Percentiles rank a stretch among this genome's conserved stretches.
Evolutionary conservation across 2,329 filamentous ascomycete species (phyloP).

Genomic region (Clarireedia sp.): DNA sequence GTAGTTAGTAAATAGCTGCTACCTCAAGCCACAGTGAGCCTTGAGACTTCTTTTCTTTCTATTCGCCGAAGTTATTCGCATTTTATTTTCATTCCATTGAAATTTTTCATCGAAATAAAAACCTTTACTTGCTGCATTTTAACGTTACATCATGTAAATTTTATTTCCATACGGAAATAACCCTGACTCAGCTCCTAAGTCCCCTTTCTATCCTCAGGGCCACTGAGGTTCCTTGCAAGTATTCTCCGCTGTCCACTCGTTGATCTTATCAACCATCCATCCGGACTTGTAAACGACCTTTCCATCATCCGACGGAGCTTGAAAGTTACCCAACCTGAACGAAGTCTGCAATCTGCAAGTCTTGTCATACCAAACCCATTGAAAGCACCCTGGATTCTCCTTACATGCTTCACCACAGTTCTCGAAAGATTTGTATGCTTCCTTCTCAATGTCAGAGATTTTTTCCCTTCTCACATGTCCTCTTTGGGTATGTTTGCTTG

Average conservation of each 20-base stretch:
- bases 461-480: background rate
- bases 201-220: background rate
- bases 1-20: no score
- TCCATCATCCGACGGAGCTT: slow-evolving; percentile 1
- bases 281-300: slow-evolving; percentile 11
- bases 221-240: slow-evolving; percentile 6
- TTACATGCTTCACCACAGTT: slow-evolving; percentile 44
- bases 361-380: slow-evolving; percentile 28
- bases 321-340: slow-evolving; percentile 12
- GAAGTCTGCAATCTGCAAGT: slow-evolving; percentile 13
- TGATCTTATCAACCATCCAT: slow-evolving; percentile 16
- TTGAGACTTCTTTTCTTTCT: no score
- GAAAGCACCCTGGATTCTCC: slow-evolving; percentile 28
- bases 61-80: no score
- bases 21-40: no score
- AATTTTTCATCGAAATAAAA: no score
- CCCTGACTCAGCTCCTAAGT: no score
- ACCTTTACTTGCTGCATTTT: no score
- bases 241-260: slow-evolving; percentile 12
- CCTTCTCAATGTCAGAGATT: slow-evolving; percentile 11
- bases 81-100: no score
- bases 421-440: slow-evolving; percentile 35
- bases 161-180: background rate
- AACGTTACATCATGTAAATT: background rate
- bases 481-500: slow-evolving; percentile 23